Evolutionary conservation across 2,329 filamentous ascomycete species (phyloP).

Genomic region (Neocucurbitaria cava): DNA sequence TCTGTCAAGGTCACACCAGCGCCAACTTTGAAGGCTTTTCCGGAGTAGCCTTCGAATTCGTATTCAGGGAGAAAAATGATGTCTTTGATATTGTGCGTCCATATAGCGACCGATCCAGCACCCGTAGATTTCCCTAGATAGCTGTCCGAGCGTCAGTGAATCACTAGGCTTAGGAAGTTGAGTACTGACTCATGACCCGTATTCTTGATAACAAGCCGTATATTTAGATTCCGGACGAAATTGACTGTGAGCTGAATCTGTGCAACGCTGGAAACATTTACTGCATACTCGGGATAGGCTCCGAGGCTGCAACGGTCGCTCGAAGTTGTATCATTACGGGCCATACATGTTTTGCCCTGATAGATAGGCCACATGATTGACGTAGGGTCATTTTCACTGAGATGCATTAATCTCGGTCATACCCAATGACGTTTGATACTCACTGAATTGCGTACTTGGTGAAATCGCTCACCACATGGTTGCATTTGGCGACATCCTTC

Average conservation of each 20-base stretch:
- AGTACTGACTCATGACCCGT: slow-evolving; percentile 20
- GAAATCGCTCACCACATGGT: slow-evolving; percentile 14
- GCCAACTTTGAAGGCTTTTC: slow-evolving; percentile 27
- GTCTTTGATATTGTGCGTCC: slow-evolving; percentile 34
- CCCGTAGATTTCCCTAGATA: slow-evolving; percentile 28
- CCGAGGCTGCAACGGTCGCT: slow-evolving; percentile 17
- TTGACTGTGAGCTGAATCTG: slow-evolving; percentile 24
- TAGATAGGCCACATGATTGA: slow-evolving; percentile 36
- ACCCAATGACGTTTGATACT: background rate
- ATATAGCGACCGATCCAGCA: slow-evolving; percentile 25
- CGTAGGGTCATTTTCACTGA: slow-evolving; percentile 25
- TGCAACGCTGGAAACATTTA: slow-evolving; percentile 21
- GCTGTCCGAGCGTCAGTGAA: slow-evolving; percentile 13
- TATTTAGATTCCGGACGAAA: slow-evolving; percentile 26
- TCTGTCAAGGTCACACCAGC: slow-evolving; percentile 28
- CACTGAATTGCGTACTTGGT: slow-evolving; percentile 14
- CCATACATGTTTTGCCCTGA: slow-evolving; percentile 33
- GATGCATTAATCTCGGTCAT: background rate
- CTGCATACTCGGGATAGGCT: slow-evolving; percentile 21
- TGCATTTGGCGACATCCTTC: slow-evolving; percentile 21
- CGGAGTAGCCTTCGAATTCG: slow-evolving; percentile 12
- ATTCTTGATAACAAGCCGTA: slow-evolving; percentile 27
- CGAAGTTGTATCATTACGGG: slow-evolving; percentile 12
- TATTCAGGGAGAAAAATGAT: slow-evolving; percentile 16
- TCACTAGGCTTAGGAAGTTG: background rate